Conservation (phyloP, 768 basidiomycete species). For the Neoboletus subvelutipes region DNA sequence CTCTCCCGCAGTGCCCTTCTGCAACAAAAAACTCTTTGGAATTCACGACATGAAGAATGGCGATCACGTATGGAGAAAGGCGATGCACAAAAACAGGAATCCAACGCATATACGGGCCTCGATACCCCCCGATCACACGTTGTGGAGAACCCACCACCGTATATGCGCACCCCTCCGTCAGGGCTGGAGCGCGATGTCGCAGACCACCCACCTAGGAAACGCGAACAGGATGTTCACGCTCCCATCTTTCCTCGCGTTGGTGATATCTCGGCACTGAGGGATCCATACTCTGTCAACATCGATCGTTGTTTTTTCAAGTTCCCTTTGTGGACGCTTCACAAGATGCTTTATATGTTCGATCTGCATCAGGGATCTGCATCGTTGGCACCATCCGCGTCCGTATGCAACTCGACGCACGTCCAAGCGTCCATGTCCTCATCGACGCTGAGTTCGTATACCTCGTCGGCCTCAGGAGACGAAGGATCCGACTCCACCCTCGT, state of each 20-base stretch:
- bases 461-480: slow-evolving; percentile 26
- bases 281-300: slow-evolving; percentile 54
- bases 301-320: slow-evolving; percentile 59
- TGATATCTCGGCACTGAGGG: slow-evolving; percentile 56
- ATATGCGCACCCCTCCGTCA: slow-evolving; percentile 24
- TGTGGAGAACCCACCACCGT: slow-evolving; percentile 13
- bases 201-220: slow-evolving; percentile 3
- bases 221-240: slow-evolving; percentile 21
- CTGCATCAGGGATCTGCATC: slow-evolving; percentile 38
- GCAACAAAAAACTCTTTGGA: slow-evolving; percentile 65
- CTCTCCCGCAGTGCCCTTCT: slow-evolving; percentile 59
- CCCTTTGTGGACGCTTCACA: slow-evolving; percentile 65
- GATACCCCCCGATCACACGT: not conserved
- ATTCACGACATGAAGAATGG: slow-evolving; percentile 49
- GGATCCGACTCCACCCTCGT: slow-evolving; percentile 61
- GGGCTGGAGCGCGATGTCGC: slow-evolving; percentile 32
- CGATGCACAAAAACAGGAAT: not conserved
- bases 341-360: slow-evolving; percentile 64
- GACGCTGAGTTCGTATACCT: slow-evolving; percentile 19
- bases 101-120: slow-evolving; percentile 31
- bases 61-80: slow-evolving; percentile 16
- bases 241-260: slow-evolving; percentile 58
- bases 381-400: slow-evolving; percentile 5
- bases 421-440: slow-evolving; percentile 21
- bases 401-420: slow-evolving; percentile 10